phyloP scores from a whole-genome alignment of 495 filamentous ascomycete species.

The Podospora conica region DNA sequence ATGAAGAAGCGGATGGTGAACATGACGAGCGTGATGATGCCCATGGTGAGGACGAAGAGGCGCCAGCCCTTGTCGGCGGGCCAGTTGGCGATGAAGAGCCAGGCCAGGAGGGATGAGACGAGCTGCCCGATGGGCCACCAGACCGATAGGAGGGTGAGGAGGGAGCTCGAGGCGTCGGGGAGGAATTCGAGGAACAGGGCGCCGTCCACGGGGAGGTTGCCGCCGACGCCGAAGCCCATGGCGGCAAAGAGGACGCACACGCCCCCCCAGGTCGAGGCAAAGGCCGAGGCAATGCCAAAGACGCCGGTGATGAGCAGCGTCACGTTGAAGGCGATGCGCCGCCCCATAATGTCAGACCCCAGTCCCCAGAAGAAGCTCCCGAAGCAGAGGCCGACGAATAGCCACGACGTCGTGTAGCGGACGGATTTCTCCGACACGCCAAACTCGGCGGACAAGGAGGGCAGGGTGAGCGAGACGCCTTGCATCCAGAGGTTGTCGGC shows the following conservation, averaged over 20 bases:
- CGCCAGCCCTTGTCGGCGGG: conserved; percentile 74
- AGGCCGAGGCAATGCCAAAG: conserved; percentile 66
- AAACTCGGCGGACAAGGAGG: conserved; percentile 64
- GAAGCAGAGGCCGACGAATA: conserved; percentile 56
- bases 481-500: conserved; percentile 38
- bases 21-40: conserved; percentile 63
- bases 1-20: conserved; percentile 71
- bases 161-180: conserved; percentile 66
- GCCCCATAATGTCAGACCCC: conserved; percentile 64
- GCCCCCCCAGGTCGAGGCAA: conserved; percentile 59
- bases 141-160: conserved; percentile 68
- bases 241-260: conserved; percentile 50
- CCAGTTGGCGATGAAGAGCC: conserved; percentile 67
- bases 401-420: conserved; percentile 46
- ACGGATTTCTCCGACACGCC: conserved; percentile 45
- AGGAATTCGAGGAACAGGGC: conserved; percentile 77
- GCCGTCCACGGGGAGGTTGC: conserved; percentile 76
- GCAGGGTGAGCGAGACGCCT: conserved; percentile 69
- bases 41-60: conserved; percentile 64
- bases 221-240: conserved; percentile 51
- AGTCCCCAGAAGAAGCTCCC: conserved; percentile 80
- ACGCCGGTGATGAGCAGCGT: conserved; percentile 65
- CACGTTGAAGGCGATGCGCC: conserved; percentile 70
- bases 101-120: conserved; percentile 66
- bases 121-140: conserved; percentile 78